Base-by-base conservation (phyloP, 208 protist genomes). In the Acanthamoeba culbertsoni region DNA sequence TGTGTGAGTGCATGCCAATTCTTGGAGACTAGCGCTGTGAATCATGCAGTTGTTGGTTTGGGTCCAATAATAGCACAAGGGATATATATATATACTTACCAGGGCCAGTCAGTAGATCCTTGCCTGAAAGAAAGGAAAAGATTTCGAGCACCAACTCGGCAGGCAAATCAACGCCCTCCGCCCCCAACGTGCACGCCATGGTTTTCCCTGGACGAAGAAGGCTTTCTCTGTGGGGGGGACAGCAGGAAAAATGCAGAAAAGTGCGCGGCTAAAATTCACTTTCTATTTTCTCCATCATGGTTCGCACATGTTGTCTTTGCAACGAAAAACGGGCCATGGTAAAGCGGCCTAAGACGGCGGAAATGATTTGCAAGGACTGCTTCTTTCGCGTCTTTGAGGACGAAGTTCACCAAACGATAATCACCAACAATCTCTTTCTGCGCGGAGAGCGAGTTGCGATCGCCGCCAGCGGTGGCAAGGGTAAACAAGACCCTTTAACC, bases 321-420 rank as follows among this genome's bases (percentile, higher is more conserved):
- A 10, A 48, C 46, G 75, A 86, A 18, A 35, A 86, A 35, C 90
- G 86, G 62, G 94, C 96, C 31, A 92, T 94, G 46, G 73, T 99
- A 53, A 98, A 98, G 92, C 96, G 98, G 23, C 98, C 98, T 12
- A 98, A 98, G 84, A 98, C 97, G 62, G 97, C 97, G 1, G 73
- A 97, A 62, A 91, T 98, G 35, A 93, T 99, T 23, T 99, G 99
- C 93, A 97, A 97, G 51, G 96, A 96, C 86, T 99, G 99, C 94
- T 99, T 99, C 94, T 99, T 98, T 71, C 48, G 93, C 6, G 92
- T 98, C 0, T 99, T 99, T 91, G 98, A 99, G 94, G 94, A 88
- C 23, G 98, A 99, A 94, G 97, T 99, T 5, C 98, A 99, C 95
- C 84, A 98, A 7, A 99, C 98, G 0, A 99, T 99, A 63, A 91